phyloP scores from a whole-genome alignment of 2,329 filamentous ascomycete genomes.

The Hymenoscyphus salicellus region DNA sequence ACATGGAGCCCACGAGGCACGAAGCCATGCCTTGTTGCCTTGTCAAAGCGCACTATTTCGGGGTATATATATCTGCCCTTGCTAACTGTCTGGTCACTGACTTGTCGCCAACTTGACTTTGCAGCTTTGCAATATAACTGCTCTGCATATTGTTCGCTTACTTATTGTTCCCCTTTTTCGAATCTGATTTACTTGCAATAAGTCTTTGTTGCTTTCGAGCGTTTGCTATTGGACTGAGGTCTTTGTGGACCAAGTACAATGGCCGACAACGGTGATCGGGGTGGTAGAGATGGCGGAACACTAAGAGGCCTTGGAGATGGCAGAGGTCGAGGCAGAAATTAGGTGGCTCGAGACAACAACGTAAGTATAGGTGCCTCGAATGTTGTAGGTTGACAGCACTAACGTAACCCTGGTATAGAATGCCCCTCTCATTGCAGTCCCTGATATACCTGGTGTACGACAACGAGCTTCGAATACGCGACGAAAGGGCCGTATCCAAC shows the following conservation, averaged over 20 bases:
- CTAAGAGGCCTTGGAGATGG: background rate
- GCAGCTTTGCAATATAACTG: no score
- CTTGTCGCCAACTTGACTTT: no score
- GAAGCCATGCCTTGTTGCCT: no score
- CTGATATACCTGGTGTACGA: background rate
- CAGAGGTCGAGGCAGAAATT: background rate
- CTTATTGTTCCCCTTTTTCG: no score
- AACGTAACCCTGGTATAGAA: background rate
- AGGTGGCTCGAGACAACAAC: background rate
- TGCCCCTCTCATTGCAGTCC: background rate
- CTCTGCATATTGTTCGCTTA: no score
- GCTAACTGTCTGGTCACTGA: no score
- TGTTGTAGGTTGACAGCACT: background rate
- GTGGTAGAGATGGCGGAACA: background rate
- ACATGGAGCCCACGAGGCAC: no score
- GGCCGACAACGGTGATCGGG: background rate
- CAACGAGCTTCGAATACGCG: background rate
- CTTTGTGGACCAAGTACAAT: background rate
- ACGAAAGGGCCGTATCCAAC: background rate
- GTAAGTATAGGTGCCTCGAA: background rate
- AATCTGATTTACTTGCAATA: no score
- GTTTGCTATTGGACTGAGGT: background rate
- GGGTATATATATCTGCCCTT: no score
- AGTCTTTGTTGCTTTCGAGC: no score
- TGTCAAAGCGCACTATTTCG: no score